Evolutionary conservation across 108 stramenopile genomes (phyloP).

Genomic region (Schizochytrium sp.): DNA sequence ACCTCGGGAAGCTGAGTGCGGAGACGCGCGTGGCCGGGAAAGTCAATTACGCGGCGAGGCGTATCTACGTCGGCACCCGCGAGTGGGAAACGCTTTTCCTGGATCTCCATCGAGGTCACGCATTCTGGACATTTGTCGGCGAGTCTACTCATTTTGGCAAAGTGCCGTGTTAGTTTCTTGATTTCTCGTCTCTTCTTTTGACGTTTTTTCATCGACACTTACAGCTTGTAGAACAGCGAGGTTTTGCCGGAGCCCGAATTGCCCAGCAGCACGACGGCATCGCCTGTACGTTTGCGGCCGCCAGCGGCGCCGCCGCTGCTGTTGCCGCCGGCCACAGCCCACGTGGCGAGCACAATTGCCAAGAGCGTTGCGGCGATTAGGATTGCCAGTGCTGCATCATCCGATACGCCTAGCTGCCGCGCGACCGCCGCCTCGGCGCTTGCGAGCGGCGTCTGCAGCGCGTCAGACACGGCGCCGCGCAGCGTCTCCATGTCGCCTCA

Average conservation of each 20-base stretch:
- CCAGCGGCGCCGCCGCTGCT: background rate
- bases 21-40: background rate
- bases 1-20: background rate
- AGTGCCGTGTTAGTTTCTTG: background rate
- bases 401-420: background rate
- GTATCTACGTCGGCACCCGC: background rate
- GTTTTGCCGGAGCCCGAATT: background rate
- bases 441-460: background rate
- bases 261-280: background rate
- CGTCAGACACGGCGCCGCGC: background rate
- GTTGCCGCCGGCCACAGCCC: background rate
- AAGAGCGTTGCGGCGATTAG: background rate
- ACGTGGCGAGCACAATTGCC: background rate
- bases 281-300: background rate
- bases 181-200: background rate
- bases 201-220: background rate
- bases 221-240: background rate
- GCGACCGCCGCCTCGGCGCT: background rate
- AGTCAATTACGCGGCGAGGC: background rate
- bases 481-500: background rate
- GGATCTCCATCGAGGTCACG: background rate
- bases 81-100: background rate
- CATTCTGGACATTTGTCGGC: background rate
- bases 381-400: background rate
- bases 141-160: background rate